Evolutionary conservation across 192 early-diverging fungal genomes (phyloP), one percentile per base, ranked within the genome.

Genomic region (Coemansia sp.): DNA sequence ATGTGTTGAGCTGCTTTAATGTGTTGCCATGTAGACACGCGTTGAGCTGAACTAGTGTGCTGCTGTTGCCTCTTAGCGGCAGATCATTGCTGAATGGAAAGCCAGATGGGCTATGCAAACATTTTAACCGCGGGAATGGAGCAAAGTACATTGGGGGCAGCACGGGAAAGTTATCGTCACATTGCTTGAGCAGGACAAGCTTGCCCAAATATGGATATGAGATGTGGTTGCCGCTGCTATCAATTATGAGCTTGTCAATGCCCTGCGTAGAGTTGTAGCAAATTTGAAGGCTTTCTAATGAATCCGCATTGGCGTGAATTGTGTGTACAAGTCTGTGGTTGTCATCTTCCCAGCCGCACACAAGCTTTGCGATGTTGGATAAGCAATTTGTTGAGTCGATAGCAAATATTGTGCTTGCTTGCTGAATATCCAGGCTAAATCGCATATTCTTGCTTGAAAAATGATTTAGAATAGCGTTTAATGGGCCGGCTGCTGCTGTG

Each of bases 41-140:
- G 15, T n/a, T 23, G 6, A 57, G 31, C 34, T 21, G 7, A n/a
- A 21, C 22, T 2, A 58, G 57, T 5, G 57, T 23, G 10, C 57
- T 42, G 38, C 57, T 19, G 57, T 42, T 58, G 57, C 57, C 57
- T 38, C 57, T 19, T 4, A 58, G 22, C 19, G 57, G 57, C 57
- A 58, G 20, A 11, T 58, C 57, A 26, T 58, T 44, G 20, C 36
- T 20, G 38, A 58, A 58, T 14, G 57, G 57, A 20, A 23, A 58
- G 10, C 21, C 23, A 44, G 42, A 58, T 6, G 36, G 3, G 14
- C 40, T 58, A 5, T 58, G 20, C 22, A 58, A 22, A 3, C 3
- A 44, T 15, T 58, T 38, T 3, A 58, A 19, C 0, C 57, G 57
- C 2, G 57, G 57, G 7, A 58, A 58, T 20, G 57, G 57, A 4